Base-by-base conservation (phyloP, 1,139 yeast species). In the Yamadazyma friedrichii region DNA sequence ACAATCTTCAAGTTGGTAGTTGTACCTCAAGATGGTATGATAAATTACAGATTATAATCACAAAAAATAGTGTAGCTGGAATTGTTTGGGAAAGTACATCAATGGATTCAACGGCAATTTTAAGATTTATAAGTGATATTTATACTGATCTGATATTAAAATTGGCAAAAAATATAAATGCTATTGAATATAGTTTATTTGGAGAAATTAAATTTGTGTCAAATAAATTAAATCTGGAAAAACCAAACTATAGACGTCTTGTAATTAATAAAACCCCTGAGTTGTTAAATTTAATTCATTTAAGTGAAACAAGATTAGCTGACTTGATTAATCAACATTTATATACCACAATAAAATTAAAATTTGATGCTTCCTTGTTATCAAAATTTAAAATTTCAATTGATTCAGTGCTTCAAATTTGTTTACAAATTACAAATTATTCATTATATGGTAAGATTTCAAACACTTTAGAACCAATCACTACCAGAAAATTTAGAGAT, bases 11-110 rank as follows among this genome's bases (percentile, higher is more conserved):
- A 60, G 65, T 74, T 11, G 94, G 94, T 15, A 78, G 88, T 2
- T 85, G 93, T 64, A 79, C 84, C 15, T 82, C 86, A 10, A 69
- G 94, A 53, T 84, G 91, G 87, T 84, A 83, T 55, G 94, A 85
- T 58, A 85, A 85, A 56, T 62, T 85, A 40, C 91, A 84, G 56
- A 56, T 85, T 34, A 72, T 85, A 27, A 80, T 85, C 9, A 82
- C 91, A 1, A 69, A 71, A 39, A 85, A 84, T 56, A 76, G 88
- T 0, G 82, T 82, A 37, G 89, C 89, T 1, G 89, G 89, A 11
- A 78, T 85, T 22, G 82, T 83, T 28, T 85, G 91, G 87, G 78
- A 72, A 50, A 81, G 87, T 2, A 78, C 85, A 31, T 77, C 84
- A n/a, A 82, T 84, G 75, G 93, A 85, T 59, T 84, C 88, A 37